Evolutionary conservation across 495 filamentous ascomycete genomes (phyloP).

Genomic region (Ramalina peruviana): DNA sequence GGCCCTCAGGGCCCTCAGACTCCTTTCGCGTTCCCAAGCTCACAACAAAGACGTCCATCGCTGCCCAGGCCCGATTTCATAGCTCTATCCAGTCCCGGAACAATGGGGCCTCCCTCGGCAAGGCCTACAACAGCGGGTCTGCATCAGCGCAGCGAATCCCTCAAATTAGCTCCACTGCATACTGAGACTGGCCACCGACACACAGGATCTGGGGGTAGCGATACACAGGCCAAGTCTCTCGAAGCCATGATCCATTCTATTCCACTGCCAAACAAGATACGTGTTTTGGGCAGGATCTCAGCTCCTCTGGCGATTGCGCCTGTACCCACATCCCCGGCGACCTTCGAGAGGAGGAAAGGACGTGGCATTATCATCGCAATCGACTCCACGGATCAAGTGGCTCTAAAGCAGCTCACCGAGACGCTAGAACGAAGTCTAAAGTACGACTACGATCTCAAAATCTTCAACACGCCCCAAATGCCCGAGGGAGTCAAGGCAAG

Average conservation of each 20-base stretch:
- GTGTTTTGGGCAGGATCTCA: slow-evolving; percentile 48
- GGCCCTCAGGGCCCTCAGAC: slow-evolving; percentile 1
- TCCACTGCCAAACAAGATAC: slow-evolving; percentile 33
- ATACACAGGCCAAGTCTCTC: slow-evolving; percentile 27
- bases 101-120: slow-evolving; percentile 25
- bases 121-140: slow-evolving; percentile 18
- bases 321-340: slow-evolving; percentile 26
- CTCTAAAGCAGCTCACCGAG: slow-evolving; percentile 45
- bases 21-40: slow-evolving; percentile 10
- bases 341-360: slow-evolving; percentile 18
- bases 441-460: background rate
- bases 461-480: slow-evolving; percentile 21
- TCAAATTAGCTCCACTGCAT: slow-evolving; percentile 48
- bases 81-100: slow-evolving; percentile 14
- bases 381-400: slow-evolving; percentile 50
- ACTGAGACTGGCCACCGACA: slow-evolving; percentile 15
- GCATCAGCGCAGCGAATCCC: slow-evolving; percentile 25
- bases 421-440: slow-evolving; percentile 30
- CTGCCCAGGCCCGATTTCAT: slow-evolving; percentile 18
- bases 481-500: slow-evolving; percentile 6
- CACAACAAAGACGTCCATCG: slow-evolving; percentile 11
- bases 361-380: slow-evolving; percentile 72
- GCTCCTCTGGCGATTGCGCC: slow-evolving; percentile 41
- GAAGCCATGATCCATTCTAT: slow-evolving; percentile 66
- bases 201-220: slow-evolving; percentile 9